Conservation (phyloP, 2,329 filamentous ascomycete species). For the Sclerotinia minor region DNA sequence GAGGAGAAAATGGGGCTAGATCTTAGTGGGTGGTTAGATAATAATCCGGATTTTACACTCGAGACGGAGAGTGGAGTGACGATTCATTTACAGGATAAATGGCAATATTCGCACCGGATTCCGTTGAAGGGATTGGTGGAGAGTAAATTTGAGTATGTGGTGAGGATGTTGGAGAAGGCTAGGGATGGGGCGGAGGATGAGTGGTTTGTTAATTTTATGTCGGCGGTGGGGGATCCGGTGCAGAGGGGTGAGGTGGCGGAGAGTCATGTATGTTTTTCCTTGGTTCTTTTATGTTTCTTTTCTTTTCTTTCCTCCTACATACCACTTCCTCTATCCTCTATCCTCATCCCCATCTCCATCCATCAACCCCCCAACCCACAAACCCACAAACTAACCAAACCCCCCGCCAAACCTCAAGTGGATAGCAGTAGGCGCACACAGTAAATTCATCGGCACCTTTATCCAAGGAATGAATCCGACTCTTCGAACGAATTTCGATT, state of each 20-base stretch:
- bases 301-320: no score
- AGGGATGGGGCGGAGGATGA: slow-evolving; percentile 27
- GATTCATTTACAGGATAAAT: slow-evolving; percentile 51
- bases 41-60: slow-evolving; percentile 59
- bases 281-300: no score
- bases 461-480: slow-evolving; percentile 48
- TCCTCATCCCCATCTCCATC: no score
- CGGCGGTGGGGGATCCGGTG: slow-evolving; percentile 44
- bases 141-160: slow-evolving; percentile 45
- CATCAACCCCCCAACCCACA: background rate
- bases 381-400: no score
- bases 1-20: slow-evolving; percentile 44
- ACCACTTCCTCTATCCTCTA: background rate
- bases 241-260: slow-evolving; percentile 45
- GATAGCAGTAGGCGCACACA: slow-evolving; percentile 49
- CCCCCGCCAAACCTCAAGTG: slow-evolving; percentile 35
- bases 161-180: slow-evolving; percentile 44
- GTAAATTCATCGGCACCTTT: slow-evolving; percentile 45
- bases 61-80: slow-evolving; percentile 43
- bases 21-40: slow-evolving; percentile 59
- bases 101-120: slow-evolving; percentile 45
- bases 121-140: slow-evolving; percentile 45
- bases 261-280: slow-evolving; percentile 40
- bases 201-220: slow-evolving; percentile 49
- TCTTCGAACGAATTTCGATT: slow-evolving; percentile 41